Base-by-base conservation (phyloP, 2,329 filamentous ascomycete species). In the Fusarium sp. region DNA sequence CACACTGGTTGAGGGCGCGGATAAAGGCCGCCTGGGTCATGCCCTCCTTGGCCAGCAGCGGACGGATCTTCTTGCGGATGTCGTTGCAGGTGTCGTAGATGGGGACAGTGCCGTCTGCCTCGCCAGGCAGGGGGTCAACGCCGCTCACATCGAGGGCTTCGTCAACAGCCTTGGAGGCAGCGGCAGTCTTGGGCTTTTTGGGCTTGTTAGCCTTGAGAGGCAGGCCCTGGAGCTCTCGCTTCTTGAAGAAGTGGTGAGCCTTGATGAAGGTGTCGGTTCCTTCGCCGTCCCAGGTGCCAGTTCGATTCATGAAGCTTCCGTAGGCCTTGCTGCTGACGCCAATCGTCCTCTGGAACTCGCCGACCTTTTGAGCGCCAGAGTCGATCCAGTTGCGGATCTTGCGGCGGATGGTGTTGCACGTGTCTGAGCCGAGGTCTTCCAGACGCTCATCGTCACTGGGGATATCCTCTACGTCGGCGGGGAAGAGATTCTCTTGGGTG, bases 71-170 rank as follows among this genome's bases (percentile, higher is more conserved):
- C 69, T 77, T 79, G 42, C 85, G 81, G 12, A 88, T 70, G 46
- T 84, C 83, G 62, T 87, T 81, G 72, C 85, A 88, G 6, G 81
- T 83, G 60, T 88, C 84, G 67, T 76, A 87, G 29, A 88, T 74
- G 1, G 75, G 72, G 7, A 87, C 83, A 0, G 54, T 66, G 31
- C 78, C 76, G 1, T 72, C 67, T 0, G 78, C 78, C 70, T 88
- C 84, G 11, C 81, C 80, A 0, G 76, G 73, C 1, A 88, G 75
- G 8, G 70, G 47, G 13, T 64, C 46, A 26, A 86, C 71, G 13
- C 62, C 73, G 31, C 75, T 73, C 19, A 84, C 74, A 62, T 83
- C 78, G 24, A 78, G 73, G 24, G 24, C 24, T 11, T 61, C 49
- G 35, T 72, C 60, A n/a, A 65, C 46, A 10, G 58, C 61, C 13